These are phyloP conservation scores for Naganishia friedmannii DNA, from an alignment of 768 basidiomycete species.

Conservation along the genomic window DNA sequence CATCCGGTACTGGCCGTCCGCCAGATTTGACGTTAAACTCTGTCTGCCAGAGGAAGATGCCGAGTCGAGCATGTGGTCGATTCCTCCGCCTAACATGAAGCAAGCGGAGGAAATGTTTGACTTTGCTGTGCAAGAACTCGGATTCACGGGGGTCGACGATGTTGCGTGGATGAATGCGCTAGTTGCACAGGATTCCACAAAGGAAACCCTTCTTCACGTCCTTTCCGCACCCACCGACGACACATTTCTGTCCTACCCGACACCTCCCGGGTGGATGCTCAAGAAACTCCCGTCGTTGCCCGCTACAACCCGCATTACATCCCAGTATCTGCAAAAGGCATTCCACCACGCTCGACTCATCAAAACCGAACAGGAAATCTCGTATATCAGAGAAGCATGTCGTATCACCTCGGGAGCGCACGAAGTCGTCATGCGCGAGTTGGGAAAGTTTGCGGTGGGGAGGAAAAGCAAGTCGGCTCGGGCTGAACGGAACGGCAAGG, in stretches of 20 bases:
- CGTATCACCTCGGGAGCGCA: slow-evolving; percentile 85
- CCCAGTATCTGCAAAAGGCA: slow-evolving; percentile 65
- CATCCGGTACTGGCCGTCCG: slow-evolving; percentile 54
- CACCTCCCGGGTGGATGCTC: slow-evolving; percentile 4
- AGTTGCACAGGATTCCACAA: not conserved
- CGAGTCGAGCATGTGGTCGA: slow-evolving; percentile 69
- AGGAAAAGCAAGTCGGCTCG: slow-evolving; percentile 37
- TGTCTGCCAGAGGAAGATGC: slow-evolving; percentile 75
- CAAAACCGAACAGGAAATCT: slow-evolving; percentile 73
- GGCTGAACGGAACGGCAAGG: slow-evolving; percentile 37
- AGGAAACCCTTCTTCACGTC: slow-evolving; percentile 21
- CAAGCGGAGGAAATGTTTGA: slow-evolving; percentile 55
- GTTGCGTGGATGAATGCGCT: slow-evolving; percentile 5
- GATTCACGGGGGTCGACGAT: slow-evolving; percentile 16
- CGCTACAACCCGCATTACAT: not conserved
- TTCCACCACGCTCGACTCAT: slow-evolving; percentile 76
- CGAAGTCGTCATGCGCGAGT: slow-evolving; percentile 84
- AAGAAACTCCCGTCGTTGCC: not conserved
- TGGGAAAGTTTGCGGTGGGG: slow-evolving; percentile 59
- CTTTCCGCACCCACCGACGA: slow-evolving; percentile 1
- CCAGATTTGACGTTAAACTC: slow-evolving; percentile 54
- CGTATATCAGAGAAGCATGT: slow-evolving; percentile 72
- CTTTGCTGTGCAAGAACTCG: slow-evolving; percentile 53
- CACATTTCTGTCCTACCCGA: slow-evolving; percentile 5
- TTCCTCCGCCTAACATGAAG: slow-evolving; percentile 69